A percentile compares a stretch with the other conserved stretches of the same genome.
These are phyloP conservation scores for Globisporangium carolinianum DNA, from an alignment of 352 stramenopile genomes.

Conservation along the genomic window DNA sequence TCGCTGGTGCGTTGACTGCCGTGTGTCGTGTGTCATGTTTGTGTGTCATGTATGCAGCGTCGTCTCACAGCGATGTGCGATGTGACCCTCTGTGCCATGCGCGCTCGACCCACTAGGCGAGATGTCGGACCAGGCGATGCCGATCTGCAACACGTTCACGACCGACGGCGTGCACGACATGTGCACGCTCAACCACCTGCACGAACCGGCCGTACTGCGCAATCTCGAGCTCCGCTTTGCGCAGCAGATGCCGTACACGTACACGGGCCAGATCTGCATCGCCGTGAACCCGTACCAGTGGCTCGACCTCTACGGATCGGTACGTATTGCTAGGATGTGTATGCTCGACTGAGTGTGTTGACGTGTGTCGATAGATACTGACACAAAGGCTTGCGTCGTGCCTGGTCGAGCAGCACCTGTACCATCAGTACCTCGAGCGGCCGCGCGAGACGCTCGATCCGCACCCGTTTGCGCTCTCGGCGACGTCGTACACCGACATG, in stretches of 20 bases:
- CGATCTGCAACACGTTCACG: slow-evolving; percentile 78
- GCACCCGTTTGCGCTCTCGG: slow-evolving; percentile 70
- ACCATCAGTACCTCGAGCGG: slow-evolving; percentile 51
- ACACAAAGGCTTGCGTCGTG: background rate
- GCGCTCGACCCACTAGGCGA: slow-evolving; percentile 22
- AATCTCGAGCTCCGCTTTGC: slow-evolving; percentile 69
- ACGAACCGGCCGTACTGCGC: slow-evolving; percentile 70
- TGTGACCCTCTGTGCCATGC: no score
- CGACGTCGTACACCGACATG: slow-evolving; percentile 64
- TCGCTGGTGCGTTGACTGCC: slow-evolving; percentile 26
- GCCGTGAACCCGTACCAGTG: slow-evolving; percentile 80
- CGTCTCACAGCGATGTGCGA: background rate
- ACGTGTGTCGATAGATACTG: background rate
- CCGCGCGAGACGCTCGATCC: slow-evolving; percentile 47
- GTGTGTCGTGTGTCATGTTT: no score
- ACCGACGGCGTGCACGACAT: slow-evolving; percentile 66
- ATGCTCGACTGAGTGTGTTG: background rate
- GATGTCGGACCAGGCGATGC: slow-evolving; percentile 70
- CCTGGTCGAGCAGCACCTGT: slow-evolving; percentile 26
- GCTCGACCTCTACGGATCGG: slow-evolving; percentile 62
- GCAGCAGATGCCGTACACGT: slow-evolving; percentile 72
- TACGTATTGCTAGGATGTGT: slow-evolving; percentile 1
- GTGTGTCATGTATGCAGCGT: background rate
- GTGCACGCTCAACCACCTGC: slow-evolving; percentile 73
- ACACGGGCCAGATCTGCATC: slow-evolving; percentile 77